Percentiles rank a stretch among this genome's conserved stretches.
Conservation (phyloP, 2,329 filamentous ascomycete species). For the Phyllosticta ampelicida region DNA sequence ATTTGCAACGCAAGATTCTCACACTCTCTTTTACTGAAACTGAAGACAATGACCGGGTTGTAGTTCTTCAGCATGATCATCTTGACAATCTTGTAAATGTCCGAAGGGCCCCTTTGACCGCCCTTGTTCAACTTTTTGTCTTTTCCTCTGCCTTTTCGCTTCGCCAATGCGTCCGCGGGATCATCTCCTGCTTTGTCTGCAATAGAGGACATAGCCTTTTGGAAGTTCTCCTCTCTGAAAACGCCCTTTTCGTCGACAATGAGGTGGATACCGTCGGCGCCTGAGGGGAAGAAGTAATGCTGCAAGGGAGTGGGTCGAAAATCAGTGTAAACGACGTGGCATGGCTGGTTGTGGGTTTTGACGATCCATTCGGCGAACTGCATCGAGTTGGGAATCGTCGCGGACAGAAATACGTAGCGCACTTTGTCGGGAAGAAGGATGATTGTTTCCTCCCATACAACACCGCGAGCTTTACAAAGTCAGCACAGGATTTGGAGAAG, state of each 20-base stretch:
- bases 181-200: slow-evolving; percentile 81
- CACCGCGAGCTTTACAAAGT: slow-evolving; percentile 53
- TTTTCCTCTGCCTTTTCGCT: slow-evolving; percentile 76
- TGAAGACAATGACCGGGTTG: slow-evolving; percentile 98
- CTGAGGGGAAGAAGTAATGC: slow-evolving; percentile 94
- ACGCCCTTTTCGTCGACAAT: slow-evolving; percentile 94
- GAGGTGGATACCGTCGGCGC: slow-evolving; percentile 83
- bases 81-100: slow-evolving; percentile 95
- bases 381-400: slow-evolving; percentile 97
- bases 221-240: slow-evolving; percentile 96
- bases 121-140: slow-evolving; percentile 89
- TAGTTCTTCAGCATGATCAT: slow-evolving; percentile 99
- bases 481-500: neutral
- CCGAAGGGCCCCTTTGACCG: slow-evolving; percentile 54
- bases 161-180: slow-evolving; percentile 65
- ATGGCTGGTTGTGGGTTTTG: slow-evolving; percentile 94
- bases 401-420: slow-evolving; percentile 94
- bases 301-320: slow-evolving; percentile 94
- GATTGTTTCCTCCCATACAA: slow-evolving; percentile 99
- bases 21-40: slow-evolving; percentile 96
- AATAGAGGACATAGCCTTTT: slow-evolving; percentile 85
- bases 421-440: slow-evolving; percentile 97
- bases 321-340: slow-evolving; percentile 98
- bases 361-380: slow-evolving; percentile 99
- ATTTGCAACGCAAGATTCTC: slow-evolving; percentile 83